A percentile compares a stretch with the other conserved stretches of the same genome.
Evolutionary conservation across 345 rosid species (phyloP).

Genomic region (Lagerstroemia speciosa): DNA sequence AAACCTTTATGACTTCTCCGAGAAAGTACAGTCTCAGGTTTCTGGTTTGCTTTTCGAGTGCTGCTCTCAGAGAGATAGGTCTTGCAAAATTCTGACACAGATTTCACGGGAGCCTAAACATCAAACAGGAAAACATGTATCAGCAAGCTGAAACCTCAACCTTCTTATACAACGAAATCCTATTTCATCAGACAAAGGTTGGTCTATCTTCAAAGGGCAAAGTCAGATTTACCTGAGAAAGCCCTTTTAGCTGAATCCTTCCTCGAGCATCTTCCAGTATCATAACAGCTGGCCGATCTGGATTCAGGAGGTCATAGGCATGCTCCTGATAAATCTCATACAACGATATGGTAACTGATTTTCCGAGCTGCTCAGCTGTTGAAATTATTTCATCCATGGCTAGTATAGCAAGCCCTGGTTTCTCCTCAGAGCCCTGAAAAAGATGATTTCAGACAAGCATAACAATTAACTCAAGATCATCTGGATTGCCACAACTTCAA

Average conservation of each 20-base stretch:
- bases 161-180: not conserved
- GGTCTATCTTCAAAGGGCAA: not conserved
- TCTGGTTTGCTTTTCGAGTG: conserved; percentile 21
- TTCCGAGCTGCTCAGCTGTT: conserved; percentile 29
- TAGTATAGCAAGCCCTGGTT: conserved; percentile 37
- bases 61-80: conserved; percentile 23
- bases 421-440: conserved; percentile 50
- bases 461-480: not conserved
- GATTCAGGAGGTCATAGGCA: conserved; percentile 43
- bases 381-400: conserved; percentile 39
- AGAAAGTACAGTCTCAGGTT: conserved; percentile 22
- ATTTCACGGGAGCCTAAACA: conserved; percentile 46
- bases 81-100: conserved; percentile 42
- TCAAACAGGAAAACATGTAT: conserved; percentile 4
- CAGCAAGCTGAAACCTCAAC: conserved; percentile 3
- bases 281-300: conserved; percentile 30
- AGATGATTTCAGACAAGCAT: not conserved
- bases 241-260: conserved; percentile 57
- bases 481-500: not conserved
- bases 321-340: conserved; percentile 50
- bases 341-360: conserved; percentile 27
- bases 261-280: conserved; percentile 45
- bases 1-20: conserved; percentile 46
- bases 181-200: not conserved
- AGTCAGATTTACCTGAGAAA: conserved; percentile 50